Base-by-base conservation (phyloP, 2,329 filamentous ascomycete genomes). In the Diplocarpon mali region DNA sequence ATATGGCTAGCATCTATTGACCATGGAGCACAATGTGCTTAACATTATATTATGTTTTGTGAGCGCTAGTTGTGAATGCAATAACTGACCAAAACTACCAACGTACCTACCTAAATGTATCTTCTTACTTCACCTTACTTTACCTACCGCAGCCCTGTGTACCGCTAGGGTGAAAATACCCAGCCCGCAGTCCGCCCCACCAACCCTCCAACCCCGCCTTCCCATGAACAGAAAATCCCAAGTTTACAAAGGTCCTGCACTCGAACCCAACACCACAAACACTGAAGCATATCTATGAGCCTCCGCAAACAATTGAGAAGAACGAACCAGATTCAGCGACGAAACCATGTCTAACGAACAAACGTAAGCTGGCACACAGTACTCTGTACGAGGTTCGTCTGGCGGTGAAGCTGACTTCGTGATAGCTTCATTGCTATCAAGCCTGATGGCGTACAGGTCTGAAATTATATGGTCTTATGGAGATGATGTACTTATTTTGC, bases 361-460 rank as follows among this genome's bases (percentile, higher is more conserved):
- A 76, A 95, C 88, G 87, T 94, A 72, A 44, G 59, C 56, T 24
- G 20, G 20, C 7, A 24, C 20, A 24, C 20, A 24, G 20, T 7
- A 24, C 20, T 24, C 20, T 3, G 20, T 24, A 24, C 20, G 20
- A 24, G 20, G 20, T 45, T 42, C 36, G n/a, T 45, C 42, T 47
- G 50, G 57, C 54, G 52, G 58, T 58, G 53, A 53, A 60, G 50
- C 56, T 62, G 50, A 61, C 53, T 59, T 24, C 20, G 37, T 51
- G 38, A 59, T 64, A 96, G 90, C 76, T 96, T 96, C 85, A 96
- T 96, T 79, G 92, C 92, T 68, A 87, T 98, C 80, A 98, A 98
- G 88, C 92, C 90, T 62, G 92, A 96, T 74, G 92, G 92, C 70
- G 92, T 96, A 73, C 92, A 95, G 83, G 88, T 94, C 82, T 60